Base-by-base conservation (phyloP, 192 early-diverging fungal genomes). In the Linderina pennispora region DNA sequence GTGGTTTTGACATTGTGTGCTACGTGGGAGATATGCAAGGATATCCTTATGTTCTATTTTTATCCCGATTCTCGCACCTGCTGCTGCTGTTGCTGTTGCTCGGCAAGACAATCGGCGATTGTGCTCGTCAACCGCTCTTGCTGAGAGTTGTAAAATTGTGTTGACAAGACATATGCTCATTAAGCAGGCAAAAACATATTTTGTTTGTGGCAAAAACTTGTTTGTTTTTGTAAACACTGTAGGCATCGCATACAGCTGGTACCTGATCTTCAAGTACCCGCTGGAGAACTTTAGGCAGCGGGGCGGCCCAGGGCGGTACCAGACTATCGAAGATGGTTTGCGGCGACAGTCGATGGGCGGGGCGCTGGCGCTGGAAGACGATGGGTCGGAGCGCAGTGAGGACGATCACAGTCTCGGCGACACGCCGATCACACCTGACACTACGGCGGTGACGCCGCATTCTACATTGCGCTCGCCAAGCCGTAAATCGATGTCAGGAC, bases 201-300 rank as follows among this genome's bases (percentile, higher is more conserved):
- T n/a, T n/a, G n/a, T n/a, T n/a, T n/a, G n/a, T n/a, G n/a, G n/a
- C n/a, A n/a, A n/a, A n/a, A 20, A 21, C 23, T 22, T 38, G 16
- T 15, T 32, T 48, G 13, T 48, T 1, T 11, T 52, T 23, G 15
- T 37, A 2, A n/a, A 8, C 18, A 11, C 23, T 15, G 13, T 62
- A 69, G 65, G 65, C 1, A 42, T 69, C 36, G 65, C 50, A 35
- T 69, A 55, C 50, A 62, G 65, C 47, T 69, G 65, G 65, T 69
- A 62, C 26, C 28, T 69, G 54, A 50, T 69, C 16, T 69, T 69
- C 55, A 62, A 62, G 32, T 31, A 69, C 16, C 66, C 66, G 9
- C 46, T 62, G 23, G 59, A 53, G 32, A 57, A 69, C 43, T 69
- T 69, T 50, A 49, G 58, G 50, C 40, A 23, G 10, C 20, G 42